Conservation (phyloP, 257 asterid genomes). For the Penstemon barbatus region DNA sequence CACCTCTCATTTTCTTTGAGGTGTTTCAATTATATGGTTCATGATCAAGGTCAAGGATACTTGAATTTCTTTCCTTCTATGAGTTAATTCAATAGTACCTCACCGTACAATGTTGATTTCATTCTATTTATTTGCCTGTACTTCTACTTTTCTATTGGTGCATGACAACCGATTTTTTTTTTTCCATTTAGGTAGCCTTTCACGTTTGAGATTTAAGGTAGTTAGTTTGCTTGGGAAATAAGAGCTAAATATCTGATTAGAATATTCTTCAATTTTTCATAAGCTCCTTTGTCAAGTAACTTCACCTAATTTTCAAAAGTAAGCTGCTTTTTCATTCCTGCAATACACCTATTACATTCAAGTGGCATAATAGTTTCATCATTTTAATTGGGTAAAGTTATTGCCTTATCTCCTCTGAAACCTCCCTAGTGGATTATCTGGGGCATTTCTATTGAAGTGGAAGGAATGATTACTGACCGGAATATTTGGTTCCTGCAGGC, state of each 20-base stretch:
- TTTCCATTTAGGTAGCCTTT: no score
- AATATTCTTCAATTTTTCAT: not conserved
- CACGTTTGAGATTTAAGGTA: no score
- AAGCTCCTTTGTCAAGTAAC: not conserved
- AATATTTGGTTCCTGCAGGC: constrained; percentile 98
- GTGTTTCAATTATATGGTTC: constrained; percentile 32
- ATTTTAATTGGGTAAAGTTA: constrained; percentile 11
- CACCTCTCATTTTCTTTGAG: constrained; percentile 37
- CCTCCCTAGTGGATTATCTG: constrained; percentile 21
- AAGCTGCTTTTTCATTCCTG: not conserved
- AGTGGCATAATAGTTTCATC: constrained; percentile 22
- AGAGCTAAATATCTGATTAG: not conserved
- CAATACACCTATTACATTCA: not conserved
- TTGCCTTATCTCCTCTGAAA: constrained; percentile 21
- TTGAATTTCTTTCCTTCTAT: no score
- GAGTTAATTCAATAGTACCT: constrained; percentile 35
- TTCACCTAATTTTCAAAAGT: constrained; percentile 1
- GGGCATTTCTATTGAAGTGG: constrained; percentile 34
- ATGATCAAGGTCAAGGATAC: no score
- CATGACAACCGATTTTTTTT: no score
- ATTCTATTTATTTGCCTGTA: no score
- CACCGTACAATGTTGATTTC: constrained; percentile 26
- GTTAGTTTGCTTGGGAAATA: not conserved
- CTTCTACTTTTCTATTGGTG: no score
- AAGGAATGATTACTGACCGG: constrained; percentile 64